Evolutionary conservation across 805 yeast species (phyloP).

Genomic region (Saccharomycopsis sp.): DNA sequence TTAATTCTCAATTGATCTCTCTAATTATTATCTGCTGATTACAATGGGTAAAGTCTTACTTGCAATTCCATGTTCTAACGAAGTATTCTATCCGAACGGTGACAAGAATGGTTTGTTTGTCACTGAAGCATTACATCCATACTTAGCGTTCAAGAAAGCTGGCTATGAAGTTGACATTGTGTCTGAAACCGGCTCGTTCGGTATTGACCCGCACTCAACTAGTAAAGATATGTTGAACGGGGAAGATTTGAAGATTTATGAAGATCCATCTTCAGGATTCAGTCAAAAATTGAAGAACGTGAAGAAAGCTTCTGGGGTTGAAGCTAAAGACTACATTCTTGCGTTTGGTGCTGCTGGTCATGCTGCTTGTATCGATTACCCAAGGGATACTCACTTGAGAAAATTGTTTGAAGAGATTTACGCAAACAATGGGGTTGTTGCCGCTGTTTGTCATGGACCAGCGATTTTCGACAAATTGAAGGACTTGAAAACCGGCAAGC

Average conservation of each 20-base stretch:
- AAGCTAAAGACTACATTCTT: slow-evolving; percentile 43
- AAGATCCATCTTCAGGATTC: slow-evolving; percentile 36
- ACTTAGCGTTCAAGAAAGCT: slow-evolving; percentile 36
- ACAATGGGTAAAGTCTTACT: slow-evolving; percentile 32
- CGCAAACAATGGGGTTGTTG: slow-evolving; percentile 45
- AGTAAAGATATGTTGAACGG: slow-evolving; percentile 35
- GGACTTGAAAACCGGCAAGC: slow-evolving; percentile 36
- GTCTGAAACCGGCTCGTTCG: slow-evolving; percentile 52
- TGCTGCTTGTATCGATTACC: slow-evolving; percentile 53
- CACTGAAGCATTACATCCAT: slow-evolving; percentile 57
- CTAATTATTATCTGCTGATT: no score
- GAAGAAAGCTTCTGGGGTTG: slow-evolving; percentile 43
- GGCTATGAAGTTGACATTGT: slow-evolving; percentile 50
- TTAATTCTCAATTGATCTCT: no score
- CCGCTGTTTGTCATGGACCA: slow-evolving; percentile 71
- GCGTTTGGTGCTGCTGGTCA: slow-evolving; percentile 65
- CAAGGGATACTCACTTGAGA: slow-evolving; percentile 42
- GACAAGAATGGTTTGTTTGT: slow-evolving; percentile 54
- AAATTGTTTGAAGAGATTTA: slow-evolving; percentile 40
- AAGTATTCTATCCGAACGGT: slow-evolving; percentile 49
- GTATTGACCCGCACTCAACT: slow-evolving; percentile 52
- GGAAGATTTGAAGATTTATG: slow-evolving; percentile 35
- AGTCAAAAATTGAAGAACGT: slow-evolving; percentile 32
- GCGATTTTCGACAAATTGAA: slow-evolving; percentile 43
- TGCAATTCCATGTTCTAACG: slow-evolving; percentile 38